Conservation (phyloP, 768 basidiomycete genomes). For the Xerocomellus chrysenteron region DNA sequence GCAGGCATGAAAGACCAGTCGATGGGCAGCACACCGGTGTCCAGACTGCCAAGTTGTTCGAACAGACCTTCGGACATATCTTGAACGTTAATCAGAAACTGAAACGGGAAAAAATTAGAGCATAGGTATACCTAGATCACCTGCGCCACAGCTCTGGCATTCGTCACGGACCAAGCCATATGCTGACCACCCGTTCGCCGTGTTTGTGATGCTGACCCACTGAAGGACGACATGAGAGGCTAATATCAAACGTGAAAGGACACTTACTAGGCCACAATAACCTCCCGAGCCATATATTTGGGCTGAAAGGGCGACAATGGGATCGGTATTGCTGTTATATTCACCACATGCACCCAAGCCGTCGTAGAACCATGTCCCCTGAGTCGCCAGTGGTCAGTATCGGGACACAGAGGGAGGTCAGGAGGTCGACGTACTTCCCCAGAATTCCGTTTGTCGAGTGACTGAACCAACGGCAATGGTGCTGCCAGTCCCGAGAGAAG, state of each 20-base stretch:
- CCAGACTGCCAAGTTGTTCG: conserved; percentile 46
- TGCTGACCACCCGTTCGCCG: conserved; percentile 47
- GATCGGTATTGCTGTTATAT: conserved; percentile 42
- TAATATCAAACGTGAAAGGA: not conserved
- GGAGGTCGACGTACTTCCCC: conserved; percentile 50
- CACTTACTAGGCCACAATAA: conserved; percentile 60
- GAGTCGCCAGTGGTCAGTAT: conserved; percentile 9
- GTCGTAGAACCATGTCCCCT: conserved; percentile 71
- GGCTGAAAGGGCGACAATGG: conserved; percentile 62
- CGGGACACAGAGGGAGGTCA: not conserved
- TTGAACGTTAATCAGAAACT: conserved; percentile 27
- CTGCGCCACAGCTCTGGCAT: conserved; percentile 52
- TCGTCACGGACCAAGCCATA: conserved; percentile 55
- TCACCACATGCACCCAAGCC: conserved; percentile 66
- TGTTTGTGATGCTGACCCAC: conserved; percentile 63
- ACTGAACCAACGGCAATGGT: conserved; percentile 25
- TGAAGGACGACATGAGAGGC: conserved; percentile 28
- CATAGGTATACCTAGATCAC: conserved; percentile 53
- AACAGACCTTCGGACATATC: conserved; percentile 71
- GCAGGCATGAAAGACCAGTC: conserved; percentile 59
- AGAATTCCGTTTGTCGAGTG: conserved; percentile 51
- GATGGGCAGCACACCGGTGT: conserved; percentile 50
- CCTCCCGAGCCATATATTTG: conserved; percentile 50
- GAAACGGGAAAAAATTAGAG: not conserved
- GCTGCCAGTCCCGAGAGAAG: conserved; percentile 44